Evolutionary conservation across 1,139 yeast species (phyloP).

Genomic region (Suhomyces ambrosiae): DNA sequence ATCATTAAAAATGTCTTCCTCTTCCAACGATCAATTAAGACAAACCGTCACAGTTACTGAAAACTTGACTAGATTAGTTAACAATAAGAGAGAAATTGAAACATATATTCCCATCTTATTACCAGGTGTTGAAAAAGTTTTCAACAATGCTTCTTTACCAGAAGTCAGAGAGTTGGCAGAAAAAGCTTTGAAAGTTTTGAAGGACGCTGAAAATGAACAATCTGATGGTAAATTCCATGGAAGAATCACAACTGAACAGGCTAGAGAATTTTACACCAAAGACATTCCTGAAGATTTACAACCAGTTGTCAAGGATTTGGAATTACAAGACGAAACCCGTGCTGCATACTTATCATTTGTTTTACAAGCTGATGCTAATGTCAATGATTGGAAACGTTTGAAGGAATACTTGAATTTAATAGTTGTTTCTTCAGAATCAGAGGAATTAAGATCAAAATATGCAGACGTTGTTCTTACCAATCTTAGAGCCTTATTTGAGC

Average conservation of each 20-base stretch:
- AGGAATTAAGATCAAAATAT: conserved; percentile 42
- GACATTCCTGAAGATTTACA: conserved; percentile 34
- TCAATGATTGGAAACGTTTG: conserved; percentile 85
- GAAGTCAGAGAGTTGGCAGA: conserved; percentile 93
- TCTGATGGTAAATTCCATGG: conserved; percentile 77
- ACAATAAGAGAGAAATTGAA: conserved; percentile 90
- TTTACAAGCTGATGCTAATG: conserved; percentile 75
- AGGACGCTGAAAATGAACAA: conserved; percentile 74
- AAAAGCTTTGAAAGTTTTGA: conserved; percentile 79
- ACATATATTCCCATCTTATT: conserved; percentile 78
- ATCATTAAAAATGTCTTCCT: conserved; percentile 83
- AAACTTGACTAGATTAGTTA: conserved; percentile 92
- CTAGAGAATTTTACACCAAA: conserved; percentile 46
- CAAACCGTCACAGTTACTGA: conserved; percentile 96
- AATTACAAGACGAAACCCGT: conserved; percentile 36
- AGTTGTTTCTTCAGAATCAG: conserved; percentile 34
- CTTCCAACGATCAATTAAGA: conserved; percentile 93
- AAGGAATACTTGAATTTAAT: conserved; percentile 55
- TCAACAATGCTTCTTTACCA: conserved; percentile 88
- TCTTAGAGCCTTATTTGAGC: conserved; percentile 67
- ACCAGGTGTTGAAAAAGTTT: conserved; percentile 90
- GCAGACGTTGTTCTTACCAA: conserved; percentile 51
- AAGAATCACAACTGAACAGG: conserved; percentile 60
- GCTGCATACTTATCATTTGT: conserved; percentile 56
- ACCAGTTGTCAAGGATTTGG: conserved; percentile 25